Base-by-base conservation (phyloP, 2,329 filamentous ascomycete species). In the Epichloe sp. region DNA sequence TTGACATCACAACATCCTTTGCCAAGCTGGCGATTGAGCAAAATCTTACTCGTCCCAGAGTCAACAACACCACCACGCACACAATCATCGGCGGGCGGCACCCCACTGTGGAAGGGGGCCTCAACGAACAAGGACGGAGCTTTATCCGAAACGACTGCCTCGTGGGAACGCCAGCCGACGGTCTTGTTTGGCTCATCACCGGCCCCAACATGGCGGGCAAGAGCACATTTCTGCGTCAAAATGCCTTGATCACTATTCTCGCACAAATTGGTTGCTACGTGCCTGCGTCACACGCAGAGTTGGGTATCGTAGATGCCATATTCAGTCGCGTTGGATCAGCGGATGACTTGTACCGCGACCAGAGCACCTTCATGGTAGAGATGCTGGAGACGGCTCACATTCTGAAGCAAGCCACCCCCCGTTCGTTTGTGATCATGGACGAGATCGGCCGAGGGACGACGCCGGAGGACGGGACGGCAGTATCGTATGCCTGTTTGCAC, bases 171-270 rank as follows among this genome's bases (percentile, higher is more conserved):
- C 78, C 56, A 65, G 83, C 38, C 76, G 68, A 85, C 72, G 74
- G 80, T 71, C 59, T 75, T 72, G 50, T 87, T 69, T 72, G 83
- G 83, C 60, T 79, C 65, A 71, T 91, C 78, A 78, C 86, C 58
- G 72, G 93, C 0, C 93, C 93, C n/a, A 98, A 98, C 68, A 98
- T 98, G 93, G 93, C 85, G 1, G 93, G 93, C 46, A 98, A 98
- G 70, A 91, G 85, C 64, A 98, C 93, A 0, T 98, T 95, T 62
- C 75, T 98, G 5, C 85, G 93, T 1, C 94, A 98, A 61, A 97
- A 95, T 66, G 93, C 93, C 2, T 76, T 98, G 48, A 94, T 97
- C 58, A 89, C 88, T 1, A 88, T 98, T 55, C 78, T 98, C 14
- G 91, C 93, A 2, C 93, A 98, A 68, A 83, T 88, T 2, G 93